These are phyloP conservation scores for Aspergillus fischeri DNA, from an alignment of 2,329 filamentous ascomycete genomes.

Conservation along the genomic window DNA sequence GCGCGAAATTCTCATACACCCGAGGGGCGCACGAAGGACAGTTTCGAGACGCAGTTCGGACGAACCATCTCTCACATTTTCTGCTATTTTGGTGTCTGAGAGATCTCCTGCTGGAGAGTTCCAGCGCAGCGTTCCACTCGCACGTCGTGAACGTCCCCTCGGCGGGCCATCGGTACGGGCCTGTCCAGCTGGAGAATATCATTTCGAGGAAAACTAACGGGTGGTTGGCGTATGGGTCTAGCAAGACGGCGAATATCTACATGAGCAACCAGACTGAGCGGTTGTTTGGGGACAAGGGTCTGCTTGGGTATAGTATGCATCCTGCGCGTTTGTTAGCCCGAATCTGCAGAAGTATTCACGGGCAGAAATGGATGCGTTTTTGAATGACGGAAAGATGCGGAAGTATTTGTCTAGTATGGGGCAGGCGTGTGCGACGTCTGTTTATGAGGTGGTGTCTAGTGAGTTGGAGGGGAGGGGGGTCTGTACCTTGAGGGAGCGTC, in stretches of 20 bases:
- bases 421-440: not conserved
- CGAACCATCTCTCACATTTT: conserved; percentile 53
- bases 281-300: conserved; percentile 40
- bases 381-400: not conserved
- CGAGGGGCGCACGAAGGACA: conserved; percentile 34
- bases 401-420: not conserved
- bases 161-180: conserved; percentile 44
- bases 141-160: conserved; percentile 48
- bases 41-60: conserved; percentile 49
- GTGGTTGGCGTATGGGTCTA: conserved; percentile 43
- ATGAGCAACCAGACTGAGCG: conserved; percentile 51
- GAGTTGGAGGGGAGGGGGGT: not conserved
- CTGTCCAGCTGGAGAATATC: too few relatives aligned
- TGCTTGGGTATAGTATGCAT: conserved; percentile 46
- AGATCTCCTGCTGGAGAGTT: conserved; percentile 11
- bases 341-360: not conserved
- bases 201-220: too few relatives aligned
- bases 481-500: not conserved
- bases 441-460: not conserved
- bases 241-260: conserved; percentile 51
- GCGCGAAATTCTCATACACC: not conserved
- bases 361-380: not conserved
- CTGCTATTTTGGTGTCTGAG: conserved; percentile 51
- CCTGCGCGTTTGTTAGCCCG: conserved; percentile 30
- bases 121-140: conserved; percentile 36